Evolutionary conservation across 2,329 filamentous ascomycete genomes (phyloP), one percentile per base, ranked within the genome.

Genomic region (Cryphonectria radicalis): DNA sequence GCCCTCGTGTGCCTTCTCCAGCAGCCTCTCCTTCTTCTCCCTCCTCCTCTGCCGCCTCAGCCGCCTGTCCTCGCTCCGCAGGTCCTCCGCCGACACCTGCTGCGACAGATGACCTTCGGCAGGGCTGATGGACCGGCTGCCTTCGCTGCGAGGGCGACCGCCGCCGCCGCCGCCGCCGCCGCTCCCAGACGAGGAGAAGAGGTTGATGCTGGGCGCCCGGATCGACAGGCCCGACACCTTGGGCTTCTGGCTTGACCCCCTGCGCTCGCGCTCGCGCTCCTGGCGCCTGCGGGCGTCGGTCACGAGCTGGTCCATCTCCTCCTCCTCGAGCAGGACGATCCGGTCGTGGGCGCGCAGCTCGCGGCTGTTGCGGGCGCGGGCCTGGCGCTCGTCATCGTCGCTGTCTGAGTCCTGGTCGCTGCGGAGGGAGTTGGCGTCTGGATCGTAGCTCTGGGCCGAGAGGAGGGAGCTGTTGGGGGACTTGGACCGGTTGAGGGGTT

Each of bases 371-470:
- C 91, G 87, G 46, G 90, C 90, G 11, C 87, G 87, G 71, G 86
- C 84, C 73, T 92, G 82, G 68, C 93, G 84, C 76, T 92, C 85
- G 79, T 94, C 91, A 79, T 94, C 92, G 75, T 93, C 91, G 81
- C 90, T 92, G 78, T 94, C 92, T 70, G 89, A 91, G 77, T 93
- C 91, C 79, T 93, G 91, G 77, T 92, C 91, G 82, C 87, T 90
- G 73, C 88, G 87, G 76, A 93, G 81, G 8, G 91, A 92, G 17
- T 88, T 83, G 68, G 89, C 90, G 79, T 93, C 92, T 76, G 90
- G 90, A 75, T 93, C 91, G 82, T 92, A 91, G 64, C 84, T 86
- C 73, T 84, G 80, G 57, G 90, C 90, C 17, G 90, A 91, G 63
- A 93, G 87, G 64, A 92, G 84, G 63, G 85, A 87, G 66, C 68